Conservation (phyloP, 83 land plant genomes). For the Larix sibirica region DNA sequence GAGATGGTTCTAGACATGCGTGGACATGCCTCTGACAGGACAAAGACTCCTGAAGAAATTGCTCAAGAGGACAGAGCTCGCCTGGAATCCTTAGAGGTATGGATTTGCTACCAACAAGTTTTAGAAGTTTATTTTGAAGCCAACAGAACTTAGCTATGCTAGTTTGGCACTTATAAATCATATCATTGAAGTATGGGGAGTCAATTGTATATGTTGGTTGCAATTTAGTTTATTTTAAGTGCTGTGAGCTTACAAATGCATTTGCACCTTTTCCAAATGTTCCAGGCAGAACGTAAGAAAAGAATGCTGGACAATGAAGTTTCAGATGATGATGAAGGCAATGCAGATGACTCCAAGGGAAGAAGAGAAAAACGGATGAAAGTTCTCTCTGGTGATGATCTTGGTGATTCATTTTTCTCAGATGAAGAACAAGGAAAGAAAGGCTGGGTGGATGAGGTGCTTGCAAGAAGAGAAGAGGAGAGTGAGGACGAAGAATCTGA, state of each 20-base stretch:
- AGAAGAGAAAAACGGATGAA: constrained; percentile 21
- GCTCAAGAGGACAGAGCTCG: constrained; percentile 87
- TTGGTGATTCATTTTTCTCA: constrained; percentile 80
- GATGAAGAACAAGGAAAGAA: constrained; percentile 46
- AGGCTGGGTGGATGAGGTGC: constrained; percentile 87
- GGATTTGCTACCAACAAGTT: background rate
- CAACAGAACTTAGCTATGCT: background rate
- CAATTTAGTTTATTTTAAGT: constrained; percentile 1
- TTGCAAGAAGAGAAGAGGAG: constrained; percentile 38
- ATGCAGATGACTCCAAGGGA: constrained; percentile 17
- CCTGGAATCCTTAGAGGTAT: constrained; percentile 86
- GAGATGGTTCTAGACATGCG: constrained; percentile 79
- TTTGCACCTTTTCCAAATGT: constrained; percentile 10
- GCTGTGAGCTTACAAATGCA: background rate
- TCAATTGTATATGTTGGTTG: background rate
- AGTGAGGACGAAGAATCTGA: constrained; percentile 25
- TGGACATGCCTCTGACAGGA: constrained; percentile 86
- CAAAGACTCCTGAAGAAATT: constrained; percentile 85
- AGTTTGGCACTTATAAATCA: background rate
- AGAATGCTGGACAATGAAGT: constrained; percentile 75
- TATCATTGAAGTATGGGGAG: background rate
- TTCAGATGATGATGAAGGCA: constrained; percentile 35
- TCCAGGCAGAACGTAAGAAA: constrained; percentile 81
- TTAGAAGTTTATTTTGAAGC: constrained; percentile 7
- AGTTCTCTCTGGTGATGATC: constrained; percentile 87